Evolutionary conservation across 2,329 filamentous ascomycete genomes (phyloP).

Genomic region (Rhynchosporium secalis): DNA sequence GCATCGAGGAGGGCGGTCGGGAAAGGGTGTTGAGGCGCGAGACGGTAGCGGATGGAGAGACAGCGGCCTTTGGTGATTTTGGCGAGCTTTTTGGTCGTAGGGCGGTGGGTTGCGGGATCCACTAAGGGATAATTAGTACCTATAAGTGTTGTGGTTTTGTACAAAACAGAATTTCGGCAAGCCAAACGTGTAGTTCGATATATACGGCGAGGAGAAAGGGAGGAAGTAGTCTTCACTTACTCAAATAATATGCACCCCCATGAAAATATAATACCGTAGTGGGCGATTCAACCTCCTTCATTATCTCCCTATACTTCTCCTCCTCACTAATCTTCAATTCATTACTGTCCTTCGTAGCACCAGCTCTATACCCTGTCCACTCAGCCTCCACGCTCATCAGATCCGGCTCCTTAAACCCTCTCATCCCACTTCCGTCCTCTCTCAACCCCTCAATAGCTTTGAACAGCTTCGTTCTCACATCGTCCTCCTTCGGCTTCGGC

Average conservation of each 20-base stretch:
- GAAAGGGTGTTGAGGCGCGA: conserved; percentile 74
- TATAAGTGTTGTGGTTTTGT: not conserved
- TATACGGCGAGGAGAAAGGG: not conserved
- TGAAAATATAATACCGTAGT: conserved; percentile 73
- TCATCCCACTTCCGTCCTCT: conserved; percentile 36
- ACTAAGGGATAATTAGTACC: conserved; percentile 36
- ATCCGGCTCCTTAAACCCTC: conserved; percentile 50
- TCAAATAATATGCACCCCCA: conserved; percentile 72
- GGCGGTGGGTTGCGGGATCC: conserved; percentile 68
- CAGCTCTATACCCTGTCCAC: conserved; percentile 70
- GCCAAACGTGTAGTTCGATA: not conserved
- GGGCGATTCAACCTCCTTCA: conserved; percentile 63
- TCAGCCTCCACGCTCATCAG: conserved; percentile 64
- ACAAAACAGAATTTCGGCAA: not conserved
- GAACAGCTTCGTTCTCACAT: conserved; percentile 59
- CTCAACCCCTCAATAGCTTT: conserved; percentile 57
- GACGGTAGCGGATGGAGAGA: conserved; percentile 63
- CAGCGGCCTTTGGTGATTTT: conserved; percentile 66
- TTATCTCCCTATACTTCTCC: conserved; percentile 65
- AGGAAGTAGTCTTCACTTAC: not conserved
- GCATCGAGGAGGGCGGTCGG: conserved; percentile 73
- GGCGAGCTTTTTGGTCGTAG: conserved; percentile 59
- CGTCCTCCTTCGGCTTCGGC: conserved; percentile 54
- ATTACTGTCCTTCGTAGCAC: conserved; percentile 49
- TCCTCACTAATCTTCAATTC: conserved; percentile 60